Percentiles rank a stretch among this genome's conserved stretches.
Evolutionary conservation across 768 basidiomycete species (phyloP).

Genomic region (Mycena epipterygia): DNA sequence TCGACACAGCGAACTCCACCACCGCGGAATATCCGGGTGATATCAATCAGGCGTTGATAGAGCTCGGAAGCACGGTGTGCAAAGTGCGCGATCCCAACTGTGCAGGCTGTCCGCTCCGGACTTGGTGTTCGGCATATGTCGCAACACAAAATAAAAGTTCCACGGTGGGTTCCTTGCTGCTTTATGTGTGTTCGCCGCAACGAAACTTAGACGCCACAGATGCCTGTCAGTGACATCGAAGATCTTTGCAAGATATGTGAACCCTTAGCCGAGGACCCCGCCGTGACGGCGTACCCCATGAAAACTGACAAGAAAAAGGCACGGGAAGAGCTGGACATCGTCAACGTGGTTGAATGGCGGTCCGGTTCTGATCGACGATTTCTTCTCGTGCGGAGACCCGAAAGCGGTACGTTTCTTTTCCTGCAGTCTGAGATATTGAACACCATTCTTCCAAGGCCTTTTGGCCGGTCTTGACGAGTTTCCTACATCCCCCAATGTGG

Average conservation of each 20-base stretch:
- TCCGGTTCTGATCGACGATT: conserved; percentile 64
- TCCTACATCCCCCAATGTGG: conserved; percentile 73
- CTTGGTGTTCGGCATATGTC: conserved; percentile 77
- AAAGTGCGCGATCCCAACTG: conserved; percentile 88
- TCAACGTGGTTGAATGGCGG: conserved; percentile 90
- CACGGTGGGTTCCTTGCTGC: conserved; percentile 18
- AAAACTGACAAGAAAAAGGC: conserved; percentile 85
- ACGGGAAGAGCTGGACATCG: conserved; percentile 86
- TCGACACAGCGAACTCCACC: background rate
- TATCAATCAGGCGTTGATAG: conserved; percentile 94
- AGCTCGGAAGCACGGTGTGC: conserved; percentile 94
- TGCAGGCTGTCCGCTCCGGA: conserved; percentile 74
- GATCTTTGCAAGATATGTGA: conserved; percentile 81
- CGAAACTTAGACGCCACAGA: conserved; percentile 6
- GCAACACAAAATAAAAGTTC: conserved; percentile 9
- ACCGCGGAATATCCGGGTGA: conserved; percentile 72
- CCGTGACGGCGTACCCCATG: conserved; percentile 90
- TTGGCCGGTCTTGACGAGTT: conserved; percentile 93
- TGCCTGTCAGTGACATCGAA: conserved; percentile 74
- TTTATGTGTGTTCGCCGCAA: background rate
- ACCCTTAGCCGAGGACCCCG: conserved; percentile 55
- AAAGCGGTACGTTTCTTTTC: conserved; percentile 72
- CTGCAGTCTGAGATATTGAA: background rate
- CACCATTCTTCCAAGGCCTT: conserved; percentile 68
- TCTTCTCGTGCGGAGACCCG: conserved; percentile 85